Base-by-base conservation (phyloP, 306 rosid genomes). In the Alnus rubra region DNA sequence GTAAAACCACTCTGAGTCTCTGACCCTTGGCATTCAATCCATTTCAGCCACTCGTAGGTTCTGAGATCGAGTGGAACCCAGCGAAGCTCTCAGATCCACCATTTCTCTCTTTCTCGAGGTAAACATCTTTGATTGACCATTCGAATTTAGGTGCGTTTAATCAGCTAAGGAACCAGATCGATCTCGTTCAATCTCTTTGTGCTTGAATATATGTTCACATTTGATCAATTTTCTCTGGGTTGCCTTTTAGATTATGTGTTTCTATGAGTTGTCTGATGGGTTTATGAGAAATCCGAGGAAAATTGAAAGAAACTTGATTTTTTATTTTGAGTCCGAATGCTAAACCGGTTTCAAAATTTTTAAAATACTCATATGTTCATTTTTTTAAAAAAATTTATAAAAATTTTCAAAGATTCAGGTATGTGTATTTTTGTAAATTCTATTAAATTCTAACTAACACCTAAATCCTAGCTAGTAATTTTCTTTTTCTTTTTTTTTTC, bases 81-180 rank as follows among this genome's bases (percentile, higher is more conserved):
- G 55, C 15, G 50, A 11, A 71, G 59, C 79, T 83, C 67, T 37
- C 81, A 86, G 89, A 88, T 90, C 92, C 85, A 51, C 80, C 87
- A 81, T 69, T 84, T 77, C 53, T 68, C 78, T 76, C 72, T 82
- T 77, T 69, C 60, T 75, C 77, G 76, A 81, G 90, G 93, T 87
- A 72, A 44, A 81, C 16, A 4, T 69, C 76, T 76, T 76, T 85
- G 28, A 23, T 23, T 23, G 42, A 78, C 73, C 60, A 14, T 62
- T 8, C 13, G 13, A 50, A 16, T 73, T 76, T 47, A 19, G 49
- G 12, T 52, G 54, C 74, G 19, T 69, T 81, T 84, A 35, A n/a
- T 52, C 42, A 28, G 56, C 62, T 42, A 71, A 63, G 67, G 56
- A 16, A 5, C 74, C 80, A 69, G 82, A 80, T 80, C 83, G 71